Evolutionary conservation across 495 filamentous ascomycete species (phyloP).

Genomic region (Xylaria longipes): DNA sequence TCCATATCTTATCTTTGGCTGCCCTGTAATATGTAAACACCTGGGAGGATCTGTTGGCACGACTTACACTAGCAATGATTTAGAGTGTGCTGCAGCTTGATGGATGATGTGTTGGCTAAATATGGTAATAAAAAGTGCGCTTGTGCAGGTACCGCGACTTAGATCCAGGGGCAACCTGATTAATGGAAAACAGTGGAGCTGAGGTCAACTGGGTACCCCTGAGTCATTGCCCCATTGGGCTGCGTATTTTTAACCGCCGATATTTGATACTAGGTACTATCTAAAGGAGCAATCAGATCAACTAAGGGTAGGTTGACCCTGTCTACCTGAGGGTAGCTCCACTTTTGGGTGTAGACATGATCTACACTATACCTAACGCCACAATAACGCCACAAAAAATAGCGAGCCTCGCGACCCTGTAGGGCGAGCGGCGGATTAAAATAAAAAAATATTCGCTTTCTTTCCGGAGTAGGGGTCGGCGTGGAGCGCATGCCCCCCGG

Average conservation of each 20-base stretch:
- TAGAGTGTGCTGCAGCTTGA: background rate
- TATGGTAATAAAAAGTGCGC: constrained; percentile 10
- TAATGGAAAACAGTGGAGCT: background rate
- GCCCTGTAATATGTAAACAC: constrained; percentile 2
- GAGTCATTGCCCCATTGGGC: background rate
- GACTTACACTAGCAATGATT: background rate
- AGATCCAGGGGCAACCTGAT: constrained; percentile 9
- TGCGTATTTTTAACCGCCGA: background rate
- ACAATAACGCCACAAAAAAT: no score
- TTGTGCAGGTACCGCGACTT: constrained; percentile 21
- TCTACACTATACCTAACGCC: no score
- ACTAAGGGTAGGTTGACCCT: no score
- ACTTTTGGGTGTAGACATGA: no score
- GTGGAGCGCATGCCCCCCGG: no score
- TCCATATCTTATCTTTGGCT: background rate
- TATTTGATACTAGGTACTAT: background rate
- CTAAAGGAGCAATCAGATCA: no score
- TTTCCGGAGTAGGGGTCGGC: no score
- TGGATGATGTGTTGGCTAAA: background rate
- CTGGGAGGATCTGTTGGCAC: background rate
- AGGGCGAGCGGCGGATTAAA: no score
- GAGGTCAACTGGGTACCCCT: background rate
- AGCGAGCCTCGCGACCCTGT: no score
- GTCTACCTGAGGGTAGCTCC: no score
- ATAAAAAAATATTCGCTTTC: no score